Percentiles rank a stretch among this genome's conserved stretches.
phyloP scores from a whole-genome alignment of 768 basidiomycete species.

The Heimioporus sp. region DNA sequence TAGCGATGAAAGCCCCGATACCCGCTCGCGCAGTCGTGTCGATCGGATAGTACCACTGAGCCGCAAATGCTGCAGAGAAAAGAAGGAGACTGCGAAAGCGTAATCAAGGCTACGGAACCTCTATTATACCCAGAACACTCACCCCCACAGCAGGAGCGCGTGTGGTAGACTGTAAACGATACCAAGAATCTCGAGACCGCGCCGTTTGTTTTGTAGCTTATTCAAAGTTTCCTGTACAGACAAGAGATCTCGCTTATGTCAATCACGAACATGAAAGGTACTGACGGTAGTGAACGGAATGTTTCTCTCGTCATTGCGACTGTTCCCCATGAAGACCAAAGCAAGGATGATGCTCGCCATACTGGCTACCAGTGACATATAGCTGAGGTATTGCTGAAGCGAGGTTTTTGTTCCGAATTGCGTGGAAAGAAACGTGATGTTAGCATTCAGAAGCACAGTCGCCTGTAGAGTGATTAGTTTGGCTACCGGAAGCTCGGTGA shows the following conservation, averaged over 20 bases:
- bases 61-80: constrained; percentile 25
- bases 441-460: constrained; percentile 56
- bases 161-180: constrained; percentile 55
- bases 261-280: neutral
- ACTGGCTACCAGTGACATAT: constrained; percentile 42
- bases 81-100: constrained; percentile 22
- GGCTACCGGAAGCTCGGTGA: too few relatives aligned
- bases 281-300: constrained; percentile 37
- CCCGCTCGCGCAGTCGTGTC: constrained; percentile 14
- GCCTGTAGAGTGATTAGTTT: constrained; percentile 32
- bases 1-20: constrained; percentile 30
- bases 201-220: constrained; percentile 20
- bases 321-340: constrained; percentile 42
- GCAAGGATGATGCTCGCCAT: constrained; percentile 44
- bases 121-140: constrained; percentile 21
- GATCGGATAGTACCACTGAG: constrained; percentile 22
- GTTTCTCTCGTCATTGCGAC: constrained; percentile 32
- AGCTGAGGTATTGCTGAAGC: constrained; percentile 39
- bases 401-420: constrained; percentile 31
- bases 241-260: neutral
- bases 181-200: constrained; percentile 50
- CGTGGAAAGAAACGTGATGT: constrained; percentile 59
- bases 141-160: constrained; percentile 60
- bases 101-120: neutral
- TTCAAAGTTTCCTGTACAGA: constrained; percentile 12